Percentiles rank a stretch among this genome's conserved stretches.
These are phyloP conservation scores for Petunia axillaris DNA, from an alignment of 257 asterid genomes.

Conservation along the genomic window DNA sequence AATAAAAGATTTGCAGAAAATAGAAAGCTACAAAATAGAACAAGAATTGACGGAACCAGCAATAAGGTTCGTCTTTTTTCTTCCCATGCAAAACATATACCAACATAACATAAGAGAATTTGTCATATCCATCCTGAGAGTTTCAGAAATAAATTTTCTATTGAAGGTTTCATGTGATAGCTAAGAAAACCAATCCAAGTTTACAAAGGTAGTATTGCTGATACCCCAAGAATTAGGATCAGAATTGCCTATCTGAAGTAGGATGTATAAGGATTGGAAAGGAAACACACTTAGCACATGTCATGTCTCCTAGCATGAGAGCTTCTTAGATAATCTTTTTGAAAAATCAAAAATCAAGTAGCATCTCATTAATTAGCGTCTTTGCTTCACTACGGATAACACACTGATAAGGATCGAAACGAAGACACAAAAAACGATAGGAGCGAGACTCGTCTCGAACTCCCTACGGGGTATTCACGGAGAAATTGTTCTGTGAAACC, in stretches of 20 bases:
- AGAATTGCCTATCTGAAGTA: not conserved
- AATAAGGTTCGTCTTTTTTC: not conserved
- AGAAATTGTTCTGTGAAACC: no score
- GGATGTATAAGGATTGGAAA: not conserved
- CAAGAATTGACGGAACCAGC: not conserved
- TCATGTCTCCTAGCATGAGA: not conserved
- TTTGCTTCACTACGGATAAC: not conserved
- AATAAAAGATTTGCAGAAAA: not conserved
- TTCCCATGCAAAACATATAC: not conserved
- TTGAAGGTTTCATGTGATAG: not conserved
- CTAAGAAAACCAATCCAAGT: not conserved
- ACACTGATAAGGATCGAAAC: not conserved
- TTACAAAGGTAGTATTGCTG: not conserved
- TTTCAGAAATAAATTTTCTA: not conserved
- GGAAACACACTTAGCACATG: not conserved
- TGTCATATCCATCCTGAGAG: not conserved
- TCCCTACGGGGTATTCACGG: no score
- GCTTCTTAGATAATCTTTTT: conserved; percentile 2
- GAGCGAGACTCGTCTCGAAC: no score
- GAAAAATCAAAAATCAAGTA: no score
- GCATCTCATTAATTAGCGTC: not conserved
- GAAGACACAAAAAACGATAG: no score
- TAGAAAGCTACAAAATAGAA: not conserved
- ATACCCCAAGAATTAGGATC: not conserved
- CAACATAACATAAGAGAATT: not conserved